Percentiles rank a stretch among this genome's conserved stretches.
phyloP scores from a whole-genome alignment of 805 yeast genomes.

The Torulaspora gathmanii region DNA sequence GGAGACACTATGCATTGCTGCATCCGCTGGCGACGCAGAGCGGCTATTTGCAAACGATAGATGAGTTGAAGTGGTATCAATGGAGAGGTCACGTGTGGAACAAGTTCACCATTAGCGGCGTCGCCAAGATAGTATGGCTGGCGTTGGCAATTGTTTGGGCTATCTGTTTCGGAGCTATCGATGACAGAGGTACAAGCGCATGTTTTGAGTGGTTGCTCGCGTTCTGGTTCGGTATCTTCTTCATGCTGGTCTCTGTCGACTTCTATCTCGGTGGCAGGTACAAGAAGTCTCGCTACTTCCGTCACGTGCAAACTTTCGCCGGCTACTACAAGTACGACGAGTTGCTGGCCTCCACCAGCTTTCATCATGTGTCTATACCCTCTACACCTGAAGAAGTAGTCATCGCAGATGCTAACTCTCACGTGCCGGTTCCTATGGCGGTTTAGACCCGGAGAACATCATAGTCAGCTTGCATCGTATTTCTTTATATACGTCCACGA shows the following conservation, averaged over 20 bases:
- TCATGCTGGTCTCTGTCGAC: conserved; percentile 62
- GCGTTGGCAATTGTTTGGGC: conserved; percentile 62
- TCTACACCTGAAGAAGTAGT: conserved; percentile 8
- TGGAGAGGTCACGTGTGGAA: conserved; percentile 38
- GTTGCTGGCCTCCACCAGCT: conserved; percentile 10
- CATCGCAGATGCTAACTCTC: conserved; percentile 8
- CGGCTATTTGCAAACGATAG: conserved; percentile 17
- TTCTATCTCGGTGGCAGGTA: conserved; percentile 56
- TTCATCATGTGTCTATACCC: conserved; percentile 9
- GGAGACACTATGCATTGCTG: conserved; percentile 39
- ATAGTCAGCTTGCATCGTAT: background rate
- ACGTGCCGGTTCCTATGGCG: background rate
- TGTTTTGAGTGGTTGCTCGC: conserved; percentile 81
- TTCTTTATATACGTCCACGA: background rate
- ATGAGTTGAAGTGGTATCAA: conserved; percentile 31
- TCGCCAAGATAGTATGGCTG: conserved; percentile 62
- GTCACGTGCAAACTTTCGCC: conserved; percentile 25
- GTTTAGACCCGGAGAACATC: background rate
- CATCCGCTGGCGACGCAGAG: conserved; percentile 33
- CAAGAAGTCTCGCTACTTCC: conserved; percentile 29
- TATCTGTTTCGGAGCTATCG: conserved; percentile 53
- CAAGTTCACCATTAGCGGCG: conserved; percentile 45
- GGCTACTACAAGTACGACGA: conserved; percentile 31
- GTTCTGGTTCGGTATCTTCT: conserved; percentile 75
- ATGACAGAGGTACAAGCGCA: conserved; percentile 49